Evolutionary conservation across 345 rosid genomes (phyloP), one percentile per base, ranked within the genome.

Genomic region (Murraya koenigii): DNA sequence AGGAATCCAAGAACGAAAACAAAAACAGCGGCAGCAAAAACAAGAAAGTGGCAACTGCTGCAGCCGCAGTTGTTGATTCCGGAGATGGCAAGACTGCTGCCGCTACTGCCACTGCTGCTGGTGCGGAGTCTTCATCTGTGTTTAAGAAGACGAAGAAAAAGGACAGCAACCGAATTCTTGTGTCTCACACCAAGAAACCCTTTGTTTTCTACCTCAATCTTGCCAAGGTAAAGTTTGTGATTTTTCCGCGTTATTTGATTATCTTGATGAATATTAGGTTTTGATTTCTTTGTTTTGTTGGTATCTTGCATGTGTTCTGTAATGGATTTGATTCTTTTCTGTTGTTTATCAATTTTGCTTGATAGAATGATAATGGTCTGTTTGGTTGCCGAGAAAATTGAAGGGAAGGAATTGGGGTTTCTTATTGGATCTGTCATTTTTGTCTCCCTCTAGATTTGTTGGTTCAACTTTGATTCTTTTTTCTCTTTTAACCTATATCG

Each of bases 151-250:
- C 14, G 28, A 74, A 44, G 77, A 74, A 63, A 44, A 75, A 52
- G 58, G 36, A 38, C 67, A 66, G 71, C 30, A 58, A 81, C 23
- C 72, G 59, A 61, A 79, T 84, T 65, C 81, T 74, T 20, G 81
- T 84, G 54, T 84, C 87, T 62, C 82, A 77, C 68, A 79, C 70
- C 76, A 82, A 84, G 83, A 82, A 80, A 65, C 85, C 85, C 75
- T 82, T 84, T 75, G 22, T 79, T 73, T 84, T 82, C 78, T 84
- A 84, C 60, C 87, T 82, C 65, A 79, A 74, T 79, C 83, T 82
- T 67, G 85, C 87, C 44, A 84, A 82, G 78, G 87, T 82, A 78
- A 30, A 13, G 23, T 22, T 44, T 11, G 25, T 19, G 7, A 38
- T 1, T 44, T 67, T 11, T 0, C 4, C 28, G 15, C 13, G n/a